Evolutionary conservation across 106 monocot species (phyloP).

Genomic region (Acanthochlamys bracteata): DNA sequence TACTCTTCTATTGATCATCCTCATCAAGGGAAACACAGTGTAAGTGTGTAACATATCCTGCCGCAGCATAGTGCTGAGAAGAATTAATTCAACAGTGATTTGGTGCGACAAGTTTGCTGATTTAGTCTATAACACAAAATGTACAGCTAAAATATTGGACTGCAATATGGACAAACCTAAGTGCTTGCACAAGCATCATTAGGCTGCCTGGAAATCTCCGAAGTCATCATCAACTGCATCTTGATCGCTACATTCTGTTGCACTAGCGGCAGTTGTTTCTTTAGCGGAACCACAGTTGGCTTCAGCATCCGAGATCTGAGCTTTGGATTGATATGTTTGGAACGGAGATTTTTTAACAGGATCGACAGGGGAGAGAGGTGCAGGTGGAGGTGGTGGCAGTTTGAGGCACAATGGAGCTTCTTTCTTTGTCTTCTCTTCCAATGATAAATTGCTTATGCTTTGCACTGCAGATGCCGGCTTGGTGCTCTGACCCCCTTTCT

Average conservation of each 20-base stretch:
- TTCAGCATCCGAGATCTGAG: not conserved
- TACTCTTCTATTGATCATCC: no score
- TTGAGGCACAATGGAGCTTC: constrained; percentile 47
- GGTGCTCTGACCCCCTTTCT: constrained; percentile 44
- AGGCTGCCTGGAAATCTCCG: constrained; percentile 87
- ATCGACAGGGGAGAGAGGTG: constrained; percentile 28
- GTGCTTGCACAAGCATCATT: constrained; percentile 14
- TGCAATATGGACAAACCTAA: no score
- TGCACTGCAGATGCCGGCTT: constrained; percentile 54
- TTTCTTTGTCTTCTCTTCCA: constrained; percentile 27
- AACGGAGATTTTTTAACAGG: constrained; percentile 20
- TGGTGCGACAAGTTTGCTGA: no score
- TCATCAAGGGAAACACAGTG: no score
- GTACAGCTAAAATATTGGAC: no score
- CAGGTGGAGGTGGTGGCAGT: constrained; percentile 65
- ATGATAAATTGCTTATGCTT: constrained; percentile 49
- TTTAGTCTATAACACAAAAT: no score
- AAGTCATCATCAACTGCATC: constrained; percentile 73
- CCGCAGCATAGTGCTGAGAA: no score
- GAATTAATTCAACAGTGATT: no score
- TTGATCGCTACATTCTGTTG: constrained; percentile 16
- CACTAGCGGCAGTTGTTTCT: constrained; percentile 16
- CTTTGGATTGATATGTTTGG: constrained; percentile 9
- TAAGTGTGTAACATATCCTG: no score
- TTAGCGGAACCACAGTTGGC: constrained; percentile 4